Percentiles rank a stretch among this genome's conserved stretches.
These are phyloP conservation scores for Teratosphaeria gauchensis DNA, from an alignment of 2,329 filamentous ascomycete genomes.

Conservation along the genomic window DNA sequence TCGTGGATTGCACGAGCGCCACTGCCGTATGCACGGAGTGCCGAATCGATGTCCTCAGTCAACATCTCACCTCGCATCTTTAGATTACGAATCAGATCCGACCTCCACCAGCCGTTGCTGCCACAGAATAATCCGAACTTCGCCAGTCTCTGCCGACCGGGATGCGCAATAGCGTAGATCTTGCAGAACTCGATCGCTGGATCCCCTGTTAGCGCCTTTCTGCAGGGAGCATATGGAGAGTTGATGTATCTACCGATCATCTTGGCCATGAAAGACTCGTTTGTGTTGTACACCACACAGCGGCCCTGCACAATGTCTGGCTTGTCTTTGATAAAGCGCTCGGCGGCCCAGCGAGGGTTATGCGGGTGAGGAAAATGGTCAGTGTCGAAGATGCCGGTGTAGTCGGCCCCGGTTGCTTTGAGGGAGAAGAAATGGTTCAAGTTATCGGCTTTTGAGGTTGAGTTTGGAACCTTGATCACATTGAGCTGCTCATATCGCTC, in stretches of 20 bases:
- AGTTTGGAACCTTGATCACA: slow-evolving; percentile 40
- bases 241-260: slow-evolving; percentile 27
- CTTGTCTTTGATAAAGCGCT: slow-evolving; percentile 32
- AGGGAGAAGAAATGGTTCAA: slow-evolving; percentile 40
- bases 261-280: slow-evolving; percentile 33
- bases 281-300: slow-evolving; percentile 41
- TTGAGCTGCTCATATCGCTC: slow-evolving; percentile 31
- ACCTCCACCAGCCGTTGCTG: slow-evolving; percentile 41
- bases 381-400: slow-evolving; percentile 42
- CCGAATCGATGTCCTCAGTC: slow-evolving; percentile 43
- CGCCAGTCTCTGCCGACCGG: slow-evolving; percentile 38
- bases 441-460: slow-evolving; percentile 42
- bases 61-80: slow-evolving; percentile 42
- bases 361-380: slow-evolving; percentile 43
- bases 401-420: slow-evolving; percentile 32
- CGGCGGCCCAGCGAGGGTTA: slow-evolving; percentile 39
- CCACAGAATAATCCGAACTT: slow-evolving; percentile 42
- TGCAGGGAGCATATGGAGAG: slow-evolving; percentile 8
- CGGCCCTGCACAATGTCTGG: slow-evolving; percentile 42
- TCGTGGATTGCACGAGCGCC: slow-evolving; percentile 39
- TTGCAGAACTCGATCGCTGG: slow-evolving; percentile 39
- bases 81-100: slow-evolving; percentile 34
- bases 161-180: slow-evolving; percentile 43
- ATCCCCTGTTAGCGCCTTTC: neutral
- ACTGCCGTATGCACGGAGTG: slow-evolving; percentile 35